Evolutionary conservation across 768 basidiomycete species (phyloP).

Genomic region (Suillus alpinus): DNA sequence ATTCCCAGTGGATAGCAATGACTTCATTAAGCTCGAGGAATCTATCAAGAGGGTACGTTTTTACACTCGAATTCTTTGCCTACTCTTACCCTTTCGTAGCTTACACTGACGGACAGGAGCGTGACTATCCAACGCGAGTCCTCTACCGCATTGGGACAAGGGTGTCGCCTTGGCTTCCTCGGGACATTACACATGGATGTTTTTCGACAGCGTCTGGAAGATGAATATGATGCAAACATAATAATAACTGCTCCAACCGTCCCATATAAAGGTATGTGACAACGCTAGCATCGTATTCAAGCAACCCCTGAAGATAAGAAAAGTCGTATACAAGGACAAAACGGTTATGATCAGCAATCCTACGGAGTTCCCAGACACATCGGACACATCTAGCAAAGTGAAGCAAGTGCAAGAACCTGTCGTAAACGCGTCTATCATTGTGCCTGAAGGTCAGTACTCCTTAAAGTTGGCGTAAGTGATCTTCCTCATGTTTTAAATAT

Average conservation of each 20-base stretch:
- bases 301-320: slow-evolving; percentile 5
- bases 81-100: slow-evolving; percentile 37
- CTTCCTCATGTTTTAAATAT: background rate
- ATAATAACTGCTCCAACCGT: slow-evolving; percentile 97
- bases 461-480: background rate
- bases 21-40: slow-evolving; percentile 94
- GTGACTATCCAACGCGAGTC: slow-evolving; percentile 91
- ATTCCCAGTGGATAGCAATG: slow-evolving; percentile 87
- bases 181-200: slow-evolving; percentile 97
- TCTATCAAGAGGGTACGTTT: slow-evolving; percentile 79
- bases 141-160: slow-evolving; percentile 92
- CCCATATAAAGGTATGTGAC: slow-evolving; percentile 71
- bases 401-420: slow-evolving; percentile 87
- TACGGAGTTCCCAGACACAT: slow-evolving; percentile 87
- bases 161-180: slow-evolving; percentile 90
- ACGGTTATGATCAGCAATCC: slow-evolving; percentile 81
- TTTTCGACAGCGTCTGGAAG: slow-evolving; percentile 92
- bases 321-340: slow-evolving; percentile 74
- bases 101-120: slow-evolving; percentile 83
- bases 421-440: slow-evolving; percentile 90
- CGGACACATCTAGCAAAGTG: slow-evolving; percentile 58
- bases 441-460: slow-evolving; percentile 71
- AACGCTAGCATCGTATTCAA: background rate
- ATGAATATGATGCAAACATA: slow-evolving; percentile 93
- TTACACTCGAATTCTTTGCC: slow-evolving; percentile 8